These are phyloP conservation scores for Aureobasidium sp. DNA, from an alignment of 2,329 filamentous ascomycete species.

Conservation along the genomic window DNA sequence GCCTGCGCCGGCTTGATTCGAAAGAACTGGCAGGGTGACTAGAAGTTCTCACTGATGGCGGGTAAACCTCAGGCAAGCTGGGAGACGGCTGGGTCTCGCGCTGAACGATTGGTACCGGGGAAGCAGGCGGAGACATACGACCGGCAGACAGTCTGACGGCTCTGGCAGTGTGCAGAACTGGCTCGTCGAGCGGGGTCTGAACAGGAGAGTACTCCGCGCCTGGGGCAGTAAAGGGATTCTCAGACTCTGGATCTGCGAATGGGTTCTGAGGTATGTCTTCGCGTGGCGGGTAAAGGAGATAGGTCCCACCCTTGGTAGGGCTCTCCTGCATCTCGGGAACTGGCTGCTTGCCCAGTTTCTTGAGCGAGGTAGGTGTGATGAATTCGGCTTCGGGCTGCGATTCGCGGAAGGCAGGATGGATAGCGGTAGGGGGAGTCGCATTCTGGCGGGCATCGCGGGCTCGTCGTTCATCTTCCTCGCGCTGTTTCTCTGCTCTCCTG, in stretches of 20 bases:
- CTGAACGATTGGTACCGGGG: constrained; percentile 27
- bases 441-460: constrained; percentile 37
- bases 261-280: constrained; percentile 19
- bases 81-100: constrained; percentile 38
- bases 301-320: constrained; percentile 21
- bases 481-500: constrained; percentile 55
- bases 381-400: background rate
- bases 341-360: background rate
- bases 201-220: constrained; percentile 22
- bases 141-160: constrained; percentile 39
- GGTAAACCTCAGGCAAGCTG: constrained; percentile 44
- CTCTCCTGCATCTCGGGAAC: background rate
- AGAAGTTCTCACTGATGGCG: constrained; percentile 18
- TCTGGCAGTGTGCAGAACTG: constrained; percentile 42
- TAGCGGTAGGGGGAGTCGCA: constrained; percentile 18
- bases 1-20: constrained; percentile 21
- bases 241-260: constrained; percentile 19
- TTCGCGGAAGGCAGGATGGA: constrained; percentile 27
- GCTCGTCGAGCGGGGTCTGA: constrained; percentile 36
- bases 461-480: constrained; percentile 45
- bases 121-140: constrained; percentile 29
- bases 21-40: constrained; percentile 11
- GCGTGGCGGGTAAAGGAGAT: constrained; percentile 15
- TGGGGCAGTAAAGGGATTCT: constrained; percentile 16
- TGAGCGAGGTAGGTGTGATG: constrained; percentile 2